Conservation (phyloP, 208 protist genomes). For the Trypanosoma mega region DNA sequence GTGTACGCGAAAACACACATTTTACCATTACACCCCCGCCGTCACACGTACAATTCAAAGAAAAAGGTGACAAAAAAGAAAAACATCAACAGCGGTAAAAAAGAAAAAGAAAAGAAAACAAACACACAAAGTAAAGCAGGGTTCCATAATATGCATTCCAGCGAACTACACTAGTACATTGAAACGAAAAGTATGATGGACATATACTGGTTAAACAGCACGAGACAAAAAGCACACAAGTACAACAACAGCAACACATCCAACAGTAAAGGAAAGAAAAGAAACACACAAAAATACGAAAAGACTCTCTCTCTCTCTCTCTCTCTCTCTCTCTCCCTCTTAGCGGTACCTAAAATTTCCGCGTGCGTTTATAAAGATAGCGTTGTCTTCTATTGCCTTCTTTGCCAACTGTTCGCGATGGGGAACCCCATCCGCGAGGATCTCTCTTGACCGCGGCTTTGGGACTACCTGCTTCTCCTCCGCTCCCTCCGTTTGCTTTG, state of each 20-base stretch:
- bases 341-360: neutral
- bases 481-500: neutral
- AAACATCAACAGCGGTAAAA: too few species aligned
- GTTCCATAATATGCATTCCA: too few species aligned
- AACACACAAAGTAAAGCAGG: too few species aligned
- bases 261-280: conserved; percentile 12
- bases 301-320: neutral
- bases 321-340: neutral
- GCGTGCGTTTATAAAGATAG: conserved; percentile 43
- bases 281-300: conserved; percentile 9
- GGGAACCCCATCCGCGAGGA: conserved; percentile 39
- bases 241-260: neutral
- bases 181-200: too few species aligned
- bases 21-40: too few species aligned
- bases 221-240: neutral
- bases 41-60: too few species aligned
- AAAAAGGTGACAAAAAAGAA: too few species aligned
- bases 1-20: too few species aligned
- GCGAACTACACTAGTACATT: too few species aligned
- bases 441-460: conserved; percentile 25
- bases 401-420: conserved; percentile 64
- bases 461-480: neutral
- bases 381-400: conserved; percentile 73
- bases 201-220: too few species aligned
- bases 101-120: too few species aligned